Evolutionary conservation across 495 filamentous ascomycete genomes (phyloP), one percentile per base, ranked within the genome.

Genomic region (Peziza echinospora): DNA sequence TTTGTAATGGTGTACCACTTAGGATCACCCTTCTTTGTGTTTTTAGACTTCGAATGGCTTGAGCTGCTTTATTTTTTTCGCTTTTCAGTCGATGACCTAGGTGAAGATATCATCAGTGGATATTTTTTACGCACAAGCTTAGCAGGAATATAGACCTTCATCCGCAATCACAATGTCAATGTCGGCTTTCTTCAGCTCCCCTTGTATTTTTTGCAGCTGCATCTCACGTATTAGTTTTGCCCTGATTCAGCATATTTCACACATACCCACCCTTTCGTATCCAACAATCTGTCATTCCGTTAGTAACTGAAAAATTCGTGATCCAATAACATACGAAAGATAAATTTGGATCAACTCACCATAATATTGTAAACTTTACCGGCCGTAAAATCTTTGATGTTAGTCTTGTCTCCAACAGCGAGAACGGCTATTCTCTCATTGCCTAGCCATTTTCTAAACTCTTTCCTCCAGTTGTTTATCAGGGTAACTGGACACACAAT

Each of bases 401-500:
- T 76, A 51, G 73, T 70, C 49, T 77, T 74, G 25, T 75, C 75
- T 53, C 78, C 77, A 16, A 71, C 71, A 24, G 82, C 72, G 53
- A 84, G 78, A 7, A 85, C 78, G 5, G 82, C 81, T 45, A 87
- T 74, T 11, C 78, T 64, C 49, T 83, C 81, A 53, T 75, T 77
- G 0, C 81, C 81, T 2, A 87, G 69, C 82, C 82, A 87, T 57
- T 84, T 84, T 45, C 68, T 65, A 49, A 85, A 80, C 60, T 87
- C 81, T 48, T 77, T 80, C 22, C 73, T 68, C 81, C 81, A 87
- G 48, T 87, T 87, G 47, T 74, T 74, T 57, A 84, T 81, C 7
- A 87, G 60, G 0, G 80, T 83, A 0, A 80, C 81, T 0, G 81
- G 81, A 55, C 81, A 87, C 2, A 87, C 82, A 49, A 87, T 82